Base-by-base conservation (phyloP, 2,329 filamentous ascomycete genomes). In the Phaeosphaeriaceae sp. region DNA sequence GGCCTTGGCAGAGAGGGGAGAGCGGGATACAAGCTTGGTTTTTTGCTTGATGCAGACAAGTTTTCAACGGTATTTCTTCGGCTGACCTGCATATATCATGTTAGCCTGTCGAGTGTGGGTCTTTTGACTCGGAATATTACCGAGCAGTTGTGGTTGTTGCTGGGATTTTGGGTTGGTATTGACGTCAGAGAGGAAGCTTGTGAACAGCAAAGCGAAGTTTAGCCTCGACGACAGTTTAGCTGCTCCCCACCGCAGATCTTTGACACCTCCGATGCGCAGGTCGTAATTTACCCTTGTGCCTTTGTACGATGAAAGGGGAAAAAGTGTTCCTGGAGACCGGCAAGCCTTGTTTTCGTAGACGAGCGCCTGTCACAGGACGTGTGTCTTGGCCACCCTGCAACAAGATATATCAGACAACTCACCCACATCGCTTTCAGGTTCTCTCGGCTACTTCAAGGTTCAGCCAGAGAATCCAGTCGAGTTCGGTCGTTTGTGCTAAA, bases 1-100 rank as follows among this genome's bases (percentile, higher is more conserved):
- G 56, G 51, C 36, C 61, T 62, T 62, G 64, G 63, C 57, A 25
- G 54, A 46, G 59, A 64, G 61, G 61, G 59, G 59, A 51, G n/a
- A 11, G 33, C 7, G 33, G 48, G 48, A 51, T 41, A 24, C 19
- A 48, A 42, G 48, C 33, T 19, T 51, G 15, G 33, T 21, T 24
- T 24, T 4, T 4, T 25, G 22, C 46, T 31, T 48, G 46, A 48
- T n/a, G 46, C 7, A 48, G 46, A 48, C 13, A 48, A 31, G 46
- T 25, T 7, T 31, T 25, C 7, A 25, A 48, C 17, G 46, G 22
- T 25, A 15, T 19, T 9, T 31, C 5, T 46, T 24, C 44, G 44
- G 24, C 1, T 45, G 22, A 20, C 42, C 19, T 45, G 17, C 36
- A 17, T 13, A 17, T 13, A 27, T 27, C 25, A 27, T 27, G 25